phyloP scores from a whole-genome alignment of 768 basidiomycete species.

The Xerocomus potaroensis region DNA sequence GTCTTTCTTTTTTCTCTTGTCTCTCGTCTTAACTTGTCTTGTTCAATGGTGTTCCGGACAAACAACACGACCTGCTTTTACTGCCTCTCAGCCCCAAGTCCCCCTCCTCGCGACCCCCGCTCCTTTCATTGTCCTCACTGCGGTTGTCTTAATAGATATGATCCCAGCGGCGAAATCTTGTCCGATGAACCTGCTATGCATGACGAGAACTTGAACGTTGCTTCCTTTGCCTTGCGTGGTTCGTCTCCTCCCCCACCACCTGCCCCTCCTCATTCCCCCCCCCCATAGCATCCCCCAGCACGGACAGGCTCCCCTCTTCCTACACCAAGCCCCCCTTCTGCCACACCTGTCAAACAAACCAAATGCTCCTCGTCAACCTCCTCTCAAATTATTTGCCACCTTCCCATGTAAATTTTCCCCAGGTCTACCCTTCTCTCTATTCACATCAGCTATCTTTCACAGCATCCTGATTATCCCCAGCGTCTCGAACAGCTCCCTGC shows the following conservation, averaged over 20 bases:
- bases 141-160: slow-evolving; percentile 71
- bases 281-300: slow-evolving; percentile 64
- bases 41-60: no score
- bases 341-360: slow-evolving; percentile 88
- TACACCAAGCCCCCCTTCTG: slow-evolving; percentile 69
- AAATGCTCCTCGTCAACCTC: slow-evolving; percentile 80
- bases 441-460: slow-evolving; percentile 4
- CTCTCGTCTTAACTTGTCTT: no score
- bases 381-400: slow-evolving; percentile 85
- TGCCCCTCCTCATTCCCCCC: not conserved
- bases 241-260: slow-evolving; percentile 13
- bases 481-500: slow-evolving; percentile 61
- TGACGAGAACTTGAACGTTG: slow-evolving; percentile 64
- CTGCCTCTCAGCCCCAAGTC: slow-evolving; percentile 49
- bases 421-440: not conserved
- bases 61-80: slow-evolving; percentile 61
- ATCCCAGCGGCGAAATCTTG: slow-evolving; percentile 67
- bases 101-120: slow-evolving; percentile 43
- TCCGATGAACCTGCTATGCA: slow-evolving; percentile 90
- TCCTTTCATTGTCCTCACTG: slow-evolving; percentile 68
- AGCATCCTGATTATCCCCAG: slow-evolving; percentile 71
- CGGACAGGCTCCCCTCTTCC: slow-evolving; percentile 60
- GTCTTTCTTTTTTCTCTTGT: no score
- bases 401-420: slow-evolving; percentile 50
- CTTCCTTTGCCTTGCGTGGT: slow-evolving; percentile 74